Base-by-base conservation (phyloP, 805 yeast genomes). In the Wickerhamiella azyma region DNA sequence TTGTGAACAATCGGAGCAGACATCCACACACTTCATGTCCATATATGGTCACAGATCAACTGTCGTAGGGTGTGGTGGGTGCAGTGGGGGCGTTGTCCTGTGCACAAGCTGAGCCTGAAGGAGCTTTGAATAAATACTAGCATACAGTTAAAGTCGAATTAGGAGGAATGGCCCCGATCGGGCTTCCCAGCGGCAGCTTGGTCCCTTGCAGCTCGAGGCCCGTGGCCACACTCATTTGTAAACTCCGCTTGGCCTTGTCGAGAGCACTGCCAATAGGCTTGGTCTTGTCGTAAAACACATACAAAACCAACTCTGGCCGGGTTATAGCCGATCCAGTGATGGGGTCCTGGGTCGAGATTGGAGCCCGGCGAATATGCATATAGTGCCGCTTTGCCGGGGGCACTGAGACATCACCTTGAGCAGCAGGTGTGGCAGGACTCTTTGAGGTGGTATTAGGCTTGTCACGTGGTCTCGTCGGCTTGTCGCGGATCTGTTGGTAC, bases 331-430 rank as follows among this genome's bases (percentile, higher is more conserved):
- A 38, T 17, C 48, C 46, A 10, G 54, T 39, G 14, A 50, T 36
- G 5, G 49, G 41, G 30, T 51, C 55, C 3, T 26, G 29, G 33
- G 45, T 46, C n/a, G 30, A 16, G 14, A 43, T 39, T 9, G 39
- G 46, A 1, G 57, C 53, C n/a, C 56, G 52, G 3, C 48, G 48
- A 24, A 56, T 35, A 39, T 51, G 62, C 29, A 64, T 43, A 47
- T 63, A 63, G 1, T 62, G 48, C 18, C 69, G 51, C 42, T 61
- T 64, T 1, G 47, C 52, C 2, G 40, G 51, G 8, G 55, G 53
- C 2, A 65, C 53, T 37, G 59, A 55, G 17, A 52, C 47, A 33
- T 63, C 65, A n/a, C 69, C 69, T 45, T 59, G 57, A 24, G 68
- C 69, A 21, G 29, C 24, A 21, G 40, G 13, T 10, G 10, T 3